Evolutionary conservation across 495 filamentous ascomycete genomes (phyloP).

Genomic region (Pyrenula aspistea): DNA sequence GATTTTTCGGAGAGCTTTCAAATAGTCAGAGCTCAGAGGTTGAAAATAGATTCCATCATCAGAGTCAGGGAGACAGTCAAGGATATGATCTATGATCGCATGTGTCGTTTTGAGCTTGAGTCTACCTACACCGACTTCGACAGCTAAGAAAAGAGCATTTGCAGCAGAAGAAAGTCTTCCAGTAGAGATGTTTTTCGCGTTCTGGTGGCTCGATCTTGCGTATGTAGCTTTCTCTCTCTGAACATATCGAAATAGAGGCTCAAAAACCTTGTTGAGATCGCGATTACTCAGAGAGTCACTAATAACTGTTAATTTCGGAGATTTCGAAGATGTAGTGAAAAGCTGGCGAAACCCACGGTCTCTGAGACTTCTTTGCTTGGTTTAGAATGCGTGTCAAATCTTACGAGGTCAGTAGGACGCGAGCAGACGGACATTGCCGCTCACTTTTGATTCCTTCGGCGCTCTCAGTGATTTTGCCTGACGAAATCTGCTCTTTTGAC

Average conservation of each 20-base stretch:
- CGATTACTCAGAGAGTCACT: conserved; percentile 54
- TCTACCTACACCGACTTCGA: conserved; percentile 54
- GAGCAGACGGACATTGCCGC: conserved; percentile 7
- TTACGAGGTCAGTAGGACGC: conserved; percentile 5
- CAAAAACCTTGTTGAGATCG: conserved; percentile 68
- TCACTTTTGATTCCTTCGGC: conserved; percentile 38
- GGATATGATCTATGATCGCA: conserved; percentile 69
- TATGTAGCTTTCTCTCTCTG: conserved; percentile 54
- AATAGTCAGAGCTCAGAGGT: conserved; percentile 66
- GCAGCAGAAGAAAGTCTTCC: conserved; percentile 57
- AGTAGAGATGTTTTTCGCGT: conserved; percentile 29
- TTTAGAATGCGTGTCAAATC: conserved; percentile 54
- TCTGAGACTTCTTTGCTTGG: conserved; percentile 41
- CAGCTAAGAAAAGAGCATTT: conserved; percentile 55
- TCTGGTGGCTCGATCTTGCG: conserved; percentile 39
- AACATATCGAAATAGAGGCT: conserved; percentile 62
- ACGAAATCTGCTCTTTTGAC: conserved; percentile 26
- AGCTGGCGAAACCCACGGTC: conserved; percentile 33
- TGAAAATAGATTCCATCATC: conserved; percentile 50
- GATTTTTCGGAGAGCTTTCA: conserved; percentile 57
- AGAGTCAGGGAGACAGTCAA: conserved; percentile 52
- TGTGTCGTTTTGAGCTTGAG: conserved; percentile 66
- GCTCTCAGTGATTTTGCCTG: conserved; percentile 42
- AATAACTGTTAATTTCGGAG: neutral
- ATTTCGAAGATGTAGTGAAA: neutral